Percentiles rank a stretch among this genome's conserved stretches.
Conservation (phyloP, 2,329 filamentous ascomycete species). For the Aureobasidium uvarum region DNA sequence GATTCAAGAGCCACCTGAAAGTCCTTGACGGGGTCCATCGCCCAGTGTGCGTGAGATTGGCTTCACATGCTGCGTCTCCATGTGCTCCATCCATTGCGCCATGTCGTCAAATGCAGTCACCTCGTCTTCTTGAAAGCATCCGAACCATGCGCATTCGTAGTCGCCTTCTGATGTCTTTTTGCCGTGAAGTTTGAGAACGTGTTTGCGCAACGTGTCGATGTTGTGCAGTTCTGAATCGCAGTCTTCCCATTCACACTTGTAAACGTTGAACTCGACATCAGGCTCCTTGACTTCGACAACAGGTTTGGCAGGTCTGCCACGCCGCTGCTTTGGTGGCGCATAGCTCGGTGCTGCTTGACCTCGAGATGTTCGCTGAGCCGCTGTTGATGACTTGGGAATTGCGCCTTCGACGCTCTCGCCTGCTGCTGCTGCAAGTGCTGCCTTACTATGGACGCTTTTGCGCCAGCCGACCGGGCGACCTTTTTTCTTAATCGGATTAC, state of each 20-base stretch:
- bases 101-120: slow-evolving; percentile 41
- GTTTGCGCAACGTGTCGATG: slow-evolving; percentile 57
- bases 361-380: background rate
- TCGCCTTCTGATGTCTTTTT: slow-evolving; percentile 38
- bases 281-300: slow-evolving; percentile 11
- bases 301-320: slow-evolving; percentile 8
- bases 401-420: slow-evolving; percentile 28
- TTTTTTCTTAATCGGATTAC: slow-evolving; percentile 44
- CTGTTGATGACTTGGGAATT: slow-evolving; percentile 1
- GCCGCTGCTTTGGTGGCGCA: slow-evolving; percentile 10
- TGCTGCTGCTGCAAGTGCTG: slow-evolving; percentile 29
- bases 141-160: slow-evolving; percentile 49
- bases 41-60: slow-evolving; percentile 57
- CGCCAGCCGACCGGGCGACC: slow-evolving; percentile 53
- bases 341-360: slow-evolving; percentile 19
- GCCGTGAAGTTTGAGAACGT: slow-evolving; percentile 57
- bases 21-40: slow-evolving; percentile 57
- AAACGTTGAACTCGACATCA: slow-evolving; percentile 46
- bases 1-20: slow-evolving; percentile 53
- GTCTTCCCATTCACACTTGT: slow-evolving; percentile 57
- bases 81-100: slow-evolving; percentile 51
- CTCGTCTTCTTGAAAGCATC: slow-evolving; percentile 38
- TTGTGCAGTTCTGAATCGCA: slow-evolving; percentile 62
- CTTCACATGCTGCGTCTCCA: slow-evolving; percentile 53
- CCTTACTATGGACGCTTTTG: slow-evolving; percentile 48